Base-by-base conservation (phyloP, 2,329 filamentous ascomycete species). In the Xylariaceae sp. region DNA sequence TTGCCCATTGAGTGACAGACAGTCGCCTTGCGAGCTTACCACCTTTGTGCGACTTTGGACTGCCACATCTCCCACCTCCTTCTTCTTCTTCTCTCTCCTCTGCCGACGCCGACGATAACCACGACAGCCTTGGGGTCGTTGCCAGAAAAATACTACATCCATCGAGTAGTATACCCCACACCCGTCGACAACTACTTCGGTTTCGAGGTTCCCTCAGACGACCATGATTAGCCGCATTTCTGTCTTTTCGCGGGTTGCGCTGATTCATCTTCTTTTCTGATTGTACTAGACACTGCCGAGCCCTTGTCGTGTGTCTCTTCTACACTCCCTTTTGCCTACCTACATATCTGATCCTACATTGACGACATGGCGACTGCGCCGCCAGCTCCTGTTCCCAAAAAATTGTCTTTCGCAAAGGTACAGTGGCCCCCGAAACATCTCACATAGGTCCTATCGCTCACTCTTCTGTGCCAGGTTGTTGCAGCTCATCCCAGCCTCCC, bases 211-310 rank as follows among this genome's bases (percentile, higher is more conserved):
- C 57, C n/a, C 61, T 59, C 62, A 65, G 60, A 71, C 71, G 66
- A 79, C 75, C 66, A 79, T 79, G 76, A 77, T 71, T 72, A 72
- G 67, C 72, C 66, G 69, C 67, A 70, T 68, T 67, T 65, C 64
- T 59, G 67, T 67, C 64, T 71, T 69, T 64, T 69, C 67, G 64
- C 70, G 70, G 75, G 69, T 68, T 69, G 73, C 69, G 65, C 69
- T 73, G 69, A 74, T 75, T 68, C 70, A 71, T 69, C 74, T 72
- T 67, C 66, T 70, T 73, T 73, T 68, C 69, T 79, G 72, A 79
- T 71, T 47, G 37, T 36, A 40, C 25, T 44, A 21, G 32, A 36
- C 19, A 37, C 22, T 45, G 19, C 20, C 44, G 50, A 55, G 44
- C 40, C 33, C 44, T 49, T 48, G 40, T 38, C 32, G 42, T 41